Base-by-base conservation (phyloP, 192 early-diverging fungal species). In the Phlyctochytrium planicorne region DNA sequence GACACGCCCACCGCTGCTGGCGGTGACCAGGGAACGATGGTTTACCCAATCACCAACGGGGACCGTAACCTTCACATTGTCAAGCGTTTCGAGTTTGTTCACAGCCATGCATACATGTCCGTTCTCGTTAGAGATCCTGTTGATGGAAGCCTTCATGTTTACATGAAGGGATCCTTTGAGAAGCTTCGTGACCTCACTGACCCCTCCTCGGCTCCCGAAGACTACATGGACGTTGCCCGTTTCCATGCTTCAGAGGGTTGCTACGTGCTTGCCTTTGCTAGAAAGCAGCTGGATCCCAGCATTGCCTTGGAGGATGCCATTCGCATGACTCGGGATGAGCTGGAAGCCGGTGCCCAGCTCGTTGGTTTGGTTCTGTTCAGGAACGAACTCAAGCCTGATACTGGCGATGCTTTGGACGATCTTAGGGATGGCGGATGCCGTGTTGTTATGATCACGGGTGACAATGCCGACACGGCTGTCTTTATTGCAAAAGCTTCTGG, bases 381-480 rank as follows among this genome's bases (percentile, higher is more conserved):
- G 24, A 93, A 93, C 76, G 83, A 81, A 77, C 78, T 93, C 31
- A 91, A 91, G 70, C 71, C 73, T 3, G 90, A 92, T 73, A 91
- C 92, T 0, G 62, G 69, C 1, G 80, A 80, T 14, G 89, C 90
- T 14, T 84, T 94, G 37, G 70, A 79, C 14, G 82, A 88, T 59
- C 80, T 94, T 32, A 79, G 88, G 52, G 74, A 64, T 14, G 92
- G 90, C 17, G 87, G 81, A 33, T 84, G 82, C 6, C 82, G 92
- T 24, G 81, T 82, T 0, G 88, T 93, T 12, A 93, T 93, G 92
- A 87, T 93, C 57, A 92, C 92, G 0, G 92, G 92, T 52, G 92
- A 93, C 74, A 88, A 88, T 2, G 88, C 85, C 6, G 77, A 87
- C 36, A 93, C 90, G 4, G 91, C 84, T 31, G 79, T 89, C 12